Evolutionary conservation across 1,284 basidiomycete genomes (phyloP), one percentile per base, ranked within the genome.

Genomic region (Puccinia coronata): DNA sequence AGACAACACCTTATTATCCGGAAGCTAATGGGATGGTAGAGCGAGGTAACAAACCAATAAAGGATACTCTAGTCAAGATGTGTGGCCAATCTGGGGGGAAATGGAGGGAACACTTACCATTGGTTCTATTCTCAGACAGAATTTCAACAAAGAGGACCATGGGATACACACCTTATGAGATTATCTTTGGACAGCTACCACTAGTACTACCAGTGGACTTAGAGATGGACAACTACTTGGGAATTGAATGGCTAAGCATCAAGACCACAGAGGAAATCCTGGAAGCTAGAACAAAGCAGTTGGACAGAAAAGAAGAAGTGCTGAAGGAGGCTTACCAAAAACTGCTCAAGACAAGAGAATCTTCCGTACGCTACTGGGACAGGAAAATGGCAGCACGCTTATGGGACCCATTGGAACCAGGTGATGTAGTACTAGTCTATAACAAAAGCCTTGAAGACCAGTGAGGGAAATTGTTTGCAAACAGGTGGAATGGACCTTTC

Each of bases 321-420:
- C 5, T 67, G 34, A 34, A 67, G 31, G 41, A 6, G 41, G 63
- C 63, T 67, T 34, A 67, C 41, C 31, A 67, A 20, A 67, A 67
- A 25, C 34, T 67, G 63, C 34, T 67, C 31, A 28, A 20, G 4
- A 39, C 63, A 39, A 70, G 67, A 43, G 25, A 31, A 31, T 9
- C 39, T 23, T 36, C 36, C n/a, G 47, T 70, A 41, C 39, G n/a
- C 25, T 70, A 70, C 47, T 70, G 67, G 67, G 67, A 70, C n/a
- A 70, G 39, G 36, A 70, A 70, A 25, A 70, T 31, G 25, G 67
- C 67, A 4, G 36, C 39, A 23, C 8, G 39, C 1, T 14, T 70
- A 14, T 36, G 67, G 41, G 16, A 70, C 1, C 11, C 59, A 14
- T 63, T 63, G 59, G n/a, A 63, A 25, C 16, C 9, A 14, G 59